Evolutionary conservation across 306 rosid species (phyloP).

Genomic region (Cicer bijugum): DNA sequence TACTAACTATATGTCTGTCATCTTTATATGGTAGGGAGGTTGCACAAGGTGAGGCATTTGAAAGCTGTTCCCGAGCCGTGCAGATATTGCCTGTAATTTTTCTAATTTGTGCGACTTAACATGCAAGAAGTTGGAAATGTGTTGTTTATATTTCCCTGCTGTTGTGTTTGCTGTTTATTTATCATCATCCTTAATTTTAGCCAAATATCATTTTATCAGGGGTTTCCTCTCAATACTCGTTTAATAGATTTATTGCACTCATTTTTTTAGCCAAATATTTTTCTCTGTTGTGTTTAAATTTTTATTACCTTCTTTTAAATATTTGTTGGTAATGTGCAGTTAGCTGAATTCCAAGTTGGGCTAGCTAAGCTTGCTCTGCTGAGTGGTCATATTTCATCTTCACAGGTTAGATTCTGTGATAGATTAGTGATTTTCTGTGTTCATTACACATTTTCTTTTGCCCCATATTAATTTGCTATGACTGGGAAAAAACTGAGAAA

Average conservation of each 20-base stretch:
- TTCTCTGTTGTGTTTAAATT: slow-evolving; percentile 16
- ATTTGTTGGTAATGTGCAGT: slow-evolving; percentile 54
- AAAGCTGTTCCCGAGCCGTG: slow-evolving; percentile 89
- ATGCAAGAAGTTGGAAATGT: slow-evolving; percentile 3
- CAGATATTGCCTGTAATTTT: slow-evolving; percentile 78
- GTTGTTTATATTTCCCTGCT: not conserved
- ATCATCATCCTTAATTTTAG: not conserved
- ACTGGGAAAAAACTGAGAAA: slow-evolving; percentile 1
- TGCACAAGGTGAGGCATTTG: slow-evolving; percentile 79
- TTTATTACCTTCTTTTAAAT: slow-evolving; percentile 35
- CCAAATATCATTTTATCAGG: slow-evolving; percentile 5
- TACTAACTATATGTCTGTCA: slow-evolving; percentile 40
- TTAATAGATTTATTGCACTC: slow-evolving; percentile 30
- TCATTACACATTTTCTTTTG: slow-evolving; percentile 41
- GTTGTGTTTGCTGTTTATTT: slow-evolving; percentile 35
- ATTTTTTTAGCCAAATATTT: slow-evolving; percentile 8
- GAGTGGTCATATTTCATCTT: slow-evolving; percentile 79
- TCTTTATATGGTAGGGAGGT: slow-evolving; percentile 52
- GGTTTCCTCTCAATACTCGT: slow-evolving; percentile 8
- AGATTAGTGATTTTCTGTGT: slow-evolving; percentile 22
- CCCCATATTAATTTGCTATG: slow-evolving; percentile 25
- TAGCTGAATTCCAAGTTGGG: slow-evolving; percentile 93
- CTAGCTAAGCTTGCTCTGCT: slow-evolving; percentile 83
- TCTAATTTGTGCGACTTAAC: slow-evolving; percentile 34
- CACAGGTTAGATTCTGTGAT: slow-evolving; percentile 66